Evolutionary conservation across 176 grass and related monocot genomes (phyloP).

Genomic region (Oryza punctata): DNA sequence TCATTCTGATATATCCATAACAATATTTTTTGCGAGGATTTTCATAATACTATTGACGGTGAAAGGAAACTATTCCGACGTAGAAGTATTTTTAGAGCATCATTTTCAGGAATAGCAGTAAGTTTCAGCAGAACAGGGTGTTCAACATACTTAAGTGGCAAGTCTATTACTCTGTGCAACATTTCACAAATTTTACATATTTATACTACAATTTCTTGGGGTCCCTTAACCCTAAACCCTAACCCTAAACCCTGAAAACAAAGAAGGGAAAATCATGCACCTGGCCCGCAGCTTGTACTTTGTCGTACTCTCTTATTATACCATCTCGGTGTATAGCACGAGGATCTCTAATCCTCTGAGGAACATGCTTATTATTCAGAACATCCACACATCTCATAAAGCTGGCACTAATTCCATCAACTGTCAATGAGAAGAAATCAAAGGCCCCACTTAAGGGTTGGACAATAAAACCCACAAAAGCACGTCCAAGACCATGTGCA

Average conservation of each 20-base stretch:
- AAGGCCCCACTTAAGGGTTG: conserved; percentile 92
- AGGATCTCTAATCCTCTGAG: conserved; percentile 76
- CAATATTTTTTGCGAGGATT: neutral
- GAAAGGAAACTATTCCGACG: neutral
- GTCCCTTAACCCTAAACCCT: no score
- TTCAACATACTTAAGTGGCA: conserved; percentile 10
- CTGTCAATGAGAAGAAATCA: conserved; percentile 85
- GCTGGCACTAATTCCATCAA: conserved; percentile 92
- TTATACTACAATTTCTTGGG: neutral
- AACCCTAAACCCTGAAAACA: no score
- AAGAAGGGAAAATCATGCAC: conserved; percentile 45
- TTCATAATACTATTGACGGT: neutral
- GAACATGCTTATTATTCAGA: conserved; percentile 76
- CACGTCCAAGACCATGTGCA: conserved; percentile 87
- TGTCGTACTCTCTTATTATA: conserved; percentile 82
- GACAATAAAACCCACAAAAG: conserved; percentile 92
- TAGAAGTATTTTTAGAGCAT: neutral
- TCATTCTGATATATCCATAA: no score
- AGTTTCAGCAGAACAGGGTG: conserved; percentile 4
- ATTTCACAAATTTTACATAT: conserved; percentile 15
- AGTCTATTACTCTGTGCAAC: neutral
- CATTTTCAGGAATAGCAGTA: neutral
- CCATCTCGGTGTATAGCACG: conserved; percentile 78
- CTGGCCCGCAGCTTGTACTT: conserved; percentile 76
- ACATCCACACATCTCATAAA: conserved; percentile 87